Conservation (phyloP, 805 yeast species). For the Saturnispora besseyi region DNA sequence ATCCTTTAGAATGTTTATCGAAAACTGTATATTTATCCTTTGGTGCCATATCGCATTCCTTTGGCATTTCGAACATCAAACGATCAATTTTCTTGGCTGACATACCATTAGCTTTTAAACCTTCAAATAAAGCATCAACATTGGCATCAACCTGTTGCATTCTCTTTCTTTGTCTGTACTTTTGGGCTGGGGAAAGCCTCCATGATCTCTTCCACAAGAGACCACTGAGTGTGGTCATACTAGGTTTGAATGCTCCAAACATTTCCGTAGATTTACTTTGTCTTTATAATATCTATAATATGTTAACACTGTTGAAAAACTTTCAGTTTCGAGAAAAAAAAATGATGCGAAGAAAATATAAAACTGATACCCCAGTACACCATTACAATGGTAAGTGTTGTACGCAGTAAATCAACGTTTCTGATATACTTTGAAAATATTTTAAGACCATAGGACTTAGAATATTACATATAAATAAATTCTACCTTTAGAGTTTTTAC, state of each 20-base stretch:
- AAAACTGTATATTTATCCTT: constrained; percentile 83
- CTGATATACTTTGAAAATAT: too few species aligned
- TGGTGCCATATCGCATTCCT: constrained; percentile 70
- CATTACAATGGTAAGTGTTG: background rate
- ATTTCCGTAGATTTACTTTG: constrained; percentile 6
- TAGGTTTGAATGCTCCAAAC: constrained; percentile 59
- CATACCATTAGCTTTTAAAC: constrained; percentile 31
- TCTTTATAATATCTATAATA: background rate
- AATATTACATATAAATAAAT: too few species aligned
- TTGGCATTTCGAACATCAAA: constrained; percentile 51
- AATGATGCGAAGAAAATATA: background rate
- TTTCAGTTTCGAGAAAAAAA: background rate
- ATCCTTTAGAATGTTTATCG: constrained; percentile 61
- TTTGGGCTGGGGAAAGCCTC: constrained; percentile 72
- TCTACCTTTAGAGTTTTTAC: too few species aligned
- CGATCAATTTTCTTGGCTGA: constrained; percentile 28
- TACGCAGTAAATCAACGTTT: background rate
- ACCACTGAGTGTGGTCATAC: constrained; percentile 56
- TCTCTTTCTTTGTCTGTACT: constrained; percentile 76
- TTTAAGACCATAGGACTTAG: too few species aligned
- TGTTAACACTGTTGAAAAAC: background rate
- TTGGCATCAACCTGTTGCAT: constrained; percentile 74
- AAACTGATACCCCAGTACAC: background rate
- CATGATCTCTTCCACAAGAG: constrained; percentile 73
- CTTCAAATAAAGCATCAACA: constrained; percentile 53